Percentiles rank a stretch among this genome's conserved stretches.
Conservation (phyloP, 2,329 filamentous ascomycete species). For the Penicillium sp. region DNA sequence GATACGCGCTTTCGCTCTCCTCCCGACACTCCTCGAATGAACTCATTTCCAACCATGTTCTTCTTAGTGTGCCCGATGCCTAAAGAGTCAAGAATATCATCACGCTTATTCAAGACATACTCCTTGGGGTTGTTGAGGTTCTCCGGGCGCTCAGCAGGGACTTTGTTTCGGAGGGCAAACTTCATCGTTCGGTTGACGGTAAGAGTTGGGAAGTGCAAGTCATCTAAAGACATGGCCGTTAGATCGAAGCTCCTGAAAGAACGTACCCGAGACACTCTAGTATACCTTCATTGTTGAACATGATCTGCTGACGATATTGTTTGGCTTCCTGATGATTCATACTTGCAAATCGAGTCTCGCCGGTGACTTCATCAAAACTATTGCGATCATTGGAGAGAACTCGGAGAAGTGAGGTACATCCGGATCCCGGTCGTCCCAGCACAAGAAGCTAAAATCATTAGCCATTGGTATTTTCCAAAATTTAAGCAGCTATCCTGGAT, state of each 20-base stretch:
- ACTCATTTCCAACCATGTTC: conserved; percentile 67
- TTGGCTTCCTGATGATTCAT: conserved; percentile 51
- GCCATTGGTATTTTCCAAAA: background rate
- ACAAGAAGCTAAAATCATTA: conserved; percentile 56
- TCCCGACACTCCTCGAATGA: conserved; percentile 65
- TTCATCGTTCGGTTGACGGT: conserved; percentile 72
- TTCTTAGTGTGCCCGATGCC: conserved; percentile 55
- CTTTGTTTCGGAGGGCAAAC: conserved; percentile 63
- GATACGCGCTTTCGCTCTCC: conserved; percentile 70
- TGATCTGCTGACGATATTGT: conserved; percentile 46
- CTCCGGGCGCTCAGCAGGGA: conserved; percentile 30
- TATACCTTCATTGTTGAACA: conserved; percentile 69
- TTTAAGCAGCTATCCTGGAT: background rate
- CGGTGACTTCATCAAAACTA: conserved; percentile 60
- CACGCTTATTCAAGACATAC: conserved; percentile 34
- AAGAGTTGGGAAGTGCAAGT: conserved; percentile 72
- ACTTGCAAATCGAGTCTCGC: conserved; percentile 54
- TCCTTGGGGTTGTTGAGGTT: conserved; percentile 26
- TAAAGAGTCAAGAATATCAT: conserved; percentile 34
- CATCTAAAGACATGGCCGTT: conserved; percentile 43
- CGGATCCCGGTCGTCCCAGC: conserved; percentile 66
- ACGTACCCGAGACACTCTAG: background rate
- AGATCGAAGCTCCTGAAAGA: background rate
- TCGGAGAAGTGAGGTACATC: conserved; percentile 71
- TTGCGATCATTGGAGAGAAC: conserved; percentile 65